Evolutionary conservation across 768 basidiomycete species (phyloP), one percentile per base, ranked within the genome.

Genomic region (Myochromella boudieri): DNA sequence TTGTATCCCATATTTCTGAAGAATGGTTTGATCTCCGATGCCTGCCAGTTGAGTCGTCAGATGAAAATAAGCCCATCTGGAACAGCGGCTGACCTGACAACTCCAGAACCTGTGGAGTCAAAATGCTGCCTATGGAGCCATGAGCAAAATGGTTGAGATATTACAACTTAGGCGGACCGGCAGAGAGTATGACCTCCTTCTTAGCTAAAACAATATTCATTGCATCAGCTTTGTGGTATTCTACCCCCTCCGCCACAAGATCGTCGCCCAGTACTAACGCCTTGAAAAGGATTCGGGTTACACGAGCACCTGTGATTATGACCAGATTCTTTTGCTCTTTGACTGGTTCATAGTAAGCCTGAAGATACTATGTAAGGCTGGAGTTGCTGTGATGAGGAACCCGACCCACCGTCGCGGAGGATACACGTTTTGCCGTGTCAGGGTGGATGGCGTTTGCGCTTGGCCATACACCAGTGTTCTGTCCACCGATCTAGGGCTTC

Each of bases 1-100:
- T 24, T 54, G 37, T 41, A 68, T 66, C 7, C 63, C 63, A 24
- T 58, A 37, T 20, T 55, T n/a, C 8, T 33, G 28, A 2, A 69
- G 58, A 4, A 63, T 57, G 3, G 48, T 33, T 6, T 32, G 11
- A 44, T 68, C 61, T 9, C 68, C 67, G 42, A 69, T 68, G 6
- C 68, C 68, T 31, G n/a, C n/a, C n/a, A n/a, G n/a, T n/a, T n/a
- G n/a, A n/a, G n/a, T n/a, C 29, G 29, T n/a, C 29, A n/a, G n/a
- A 31, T 31, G 29, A 8, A 31, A 8, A 31, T n/a, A 31, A n/a
- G n/a, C 29, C 8, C n/a, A 31, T 31, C 29, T 31, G 29, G 9
- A 31, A 31, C 8, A 31, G n/a, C 9, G 29, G 29, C 29, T 8
- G 8, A 31, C 29, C 29, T 8, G 29, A 31, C 9, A 31, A n/a